Evolutionary conservation across 1,284 basidiomycete species (phyloP), one percentile per base, ranked within the genome.

Genomic region (Tetrapyrgos nigripes): DNA sequence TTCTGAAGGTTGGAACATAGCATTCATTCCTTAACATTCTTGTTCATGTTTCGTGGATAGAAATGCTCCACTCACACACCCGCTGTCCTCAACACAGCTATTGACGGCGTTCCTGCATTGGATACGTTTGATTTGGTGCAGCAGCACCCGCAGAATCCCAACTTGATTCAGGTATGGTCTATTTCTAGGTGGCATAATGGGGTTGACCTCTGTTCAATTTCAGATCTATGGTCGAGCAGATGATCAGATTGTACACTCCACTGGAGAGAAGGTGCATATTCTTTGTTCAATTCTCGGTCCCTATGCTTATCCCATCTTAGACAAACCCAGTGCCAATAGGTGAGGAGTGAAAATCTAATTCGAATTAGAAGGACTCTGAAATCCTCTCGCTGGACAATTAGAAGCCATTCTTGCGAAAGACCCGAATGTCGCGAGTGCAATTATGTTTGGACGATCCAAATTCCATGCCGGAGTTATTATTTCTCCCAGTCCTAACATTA

Each of bases 141-240:
- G 8, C 28, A 23, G 14, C 50, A 53, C 64, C 81, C 83, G 4
- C 6, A 40, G 17, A n/a, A 40, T n/a, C 37, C 65, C 71, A 4
- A 74, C 75, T 6, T 68, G 71, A 13, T 84, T n/a, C 37, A 40
- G 37, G 37, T 40, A 40, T n/a, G 17, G 17, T 40, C 19, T n/a
- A 40, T 40, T n/a, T n/a, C 4, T 40, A 40, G 4, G 5, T 40
- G 37, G 4, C 19, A 9, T 40, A 11, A n/a, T n/a, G 19, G 37
- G 19, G 17, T 17, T 40, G 37, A n/a, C 17, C 4, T 40, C n/a
- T n/a, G 13, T 11, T 17, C 13, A 40, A 40, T n/a, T 77, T 76
- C 77, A 76, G 60, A 69, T 82, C 17, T 74, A 68, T 45, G 82
- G 83, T 0, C 72, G 83, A 6, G 68, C 70, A 5, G 83, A 85